Evolutionary conservation across 2,329 filamentous ascomycete genomes (phyloP).

Genomic region (Hymenoscyphus salicellus): DNA sequence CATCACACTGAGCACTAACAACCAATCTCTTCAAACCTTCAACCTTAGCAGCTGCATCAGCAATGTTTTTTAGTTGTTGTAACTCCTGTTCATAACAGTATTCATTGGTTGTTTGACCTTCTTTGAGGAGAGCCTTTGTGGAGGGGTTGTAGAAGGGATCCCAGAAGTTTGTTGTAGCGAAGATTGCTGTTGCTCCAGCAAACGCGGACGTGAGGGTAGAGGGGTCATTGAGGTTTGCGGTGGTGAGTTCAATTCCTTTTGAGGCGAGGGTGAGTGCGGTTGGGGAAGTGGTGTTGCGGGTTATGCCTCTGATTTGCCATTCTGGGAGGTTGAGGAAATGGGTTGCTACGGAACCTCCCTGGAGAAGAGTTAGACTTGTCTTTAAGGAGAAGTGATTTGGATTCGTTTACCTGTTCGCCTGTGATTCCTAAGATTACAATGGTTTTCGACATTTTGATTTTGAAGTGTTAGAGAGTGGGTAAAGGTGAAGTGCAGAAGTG

Average conservation of each 20-base stretch:
- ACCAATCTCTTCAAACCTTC: conserved; percentile 40
- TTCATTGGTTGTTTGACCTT: conserved; percentile 24
- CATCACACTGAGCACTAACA: conserved; percentile 39
- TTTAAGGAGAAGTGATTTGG: background rate
- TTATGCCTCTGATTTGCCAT: conserved; percentile 25
- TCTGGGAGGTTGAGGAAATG: conserved; percentile 16
- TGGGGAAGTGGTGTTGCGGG: conserved; percentile 19
- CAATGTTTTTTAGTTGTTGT: conserved; percentile 39
- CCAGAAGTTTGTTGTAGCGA: conserved; percentile 44
- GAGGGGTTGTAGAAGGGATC: conserved; percentile 23
- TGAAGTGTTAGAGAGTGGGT: background rate
- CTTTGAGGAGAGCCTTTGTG: conserved; percentile 18
- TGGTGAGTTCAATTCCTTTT: conserved; percentile 40
- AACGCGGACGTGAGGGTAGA: conserved; percentile 43
- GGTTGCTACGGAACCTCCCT: conserved; percentile 26
- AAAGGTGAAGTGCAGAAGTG: background rate
- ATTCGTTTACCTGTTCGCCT: conserved; percentile 31
- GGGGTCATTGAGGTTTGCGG: conserved; percentile 42
- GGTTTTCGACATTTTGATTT: conserved; percentile 29
- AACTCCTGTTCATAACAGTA: conserved; percentile 36
- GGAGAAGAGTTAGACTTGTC: background rate
- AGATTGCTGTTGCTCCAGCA: conserved; percentile 46
- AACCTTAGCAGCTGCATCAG: conserved; percentile 38
- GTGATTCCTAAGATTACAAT: conserved; percentile 40
- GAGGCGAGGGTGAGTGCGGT: conserved; percentile 37